phyloP scores from a whole-genome alignment of 1,284 basidiomycete genomes.

The Puccinia novopanici region DNA sequence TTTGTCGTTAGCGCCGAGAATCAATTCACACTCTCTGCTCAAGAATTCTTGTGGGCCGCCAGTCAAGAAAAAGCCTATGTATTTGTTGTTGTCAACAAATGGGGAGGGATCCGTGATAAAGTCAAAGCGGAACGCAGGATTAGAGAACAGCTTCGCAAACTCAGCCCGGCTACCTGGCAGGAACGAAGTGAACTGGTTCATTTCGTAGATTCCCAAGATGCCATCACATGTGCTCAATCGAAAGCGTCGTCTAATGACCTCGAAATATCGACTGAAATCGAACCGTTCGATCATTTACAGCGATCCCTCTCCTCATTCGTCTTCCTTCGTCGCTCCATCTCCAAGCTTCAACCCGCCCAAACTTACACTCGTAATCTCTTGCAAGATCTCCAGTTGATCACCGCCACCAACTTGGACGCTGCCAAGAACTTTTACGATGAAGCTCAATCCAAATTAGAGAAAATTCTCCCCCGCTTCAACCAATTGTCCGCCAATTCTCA shows the following conservation, averaged over 20 bases:
- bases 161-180: slow-evolving; percentile 87
- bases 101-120: slow-evolving; percentile 92
- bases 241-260: neutral
- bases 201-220: slow-evolving; percentile 84
- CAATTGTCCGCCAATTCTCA: slow-evolving; percentile 77
- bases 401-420: slow-evolving; percentile 79
- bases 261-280: slow-evolving; percentile 66
- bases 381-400: slow-evolving; percentile 82
- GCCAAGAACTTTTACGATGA: slow-evolving; percentile 77
- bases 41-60: slow-evolving; percentile 90
- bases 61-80: slow-evolving; percentile 96
- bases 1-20: slow-evolving; percentile 98
- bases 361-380: slow-evolving; percentile 89
- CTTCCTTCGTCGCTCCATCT: slow-evolving; percentile 88
- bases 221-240: slow-evolving; percentile 58
- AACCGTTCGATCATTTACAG: slow-evolving; percentile 83
- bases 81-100: slow-evolving; percentile 99
- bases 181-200: slow-evolving; percentile 93
- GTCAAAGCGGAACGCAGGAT: slow-evolving; percentile 85
- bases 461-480: slow-evolving; percentile 79
- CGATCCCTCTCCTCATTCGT: slow-evolving; percentile 92
- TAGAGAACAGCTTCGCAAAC: slow-evolving; percentile 88
- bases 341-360: slow-evolving; percentile 91
- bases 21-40: slow-evolving; percentile 94
- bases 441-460: slow-evolving; percentile 72